These are phyloP conservation scores for Ilyonectria destructans DNA, from an alignment of 2,329 filamentous ascomycete genomes.

Conservation along the genomic window DNA sequence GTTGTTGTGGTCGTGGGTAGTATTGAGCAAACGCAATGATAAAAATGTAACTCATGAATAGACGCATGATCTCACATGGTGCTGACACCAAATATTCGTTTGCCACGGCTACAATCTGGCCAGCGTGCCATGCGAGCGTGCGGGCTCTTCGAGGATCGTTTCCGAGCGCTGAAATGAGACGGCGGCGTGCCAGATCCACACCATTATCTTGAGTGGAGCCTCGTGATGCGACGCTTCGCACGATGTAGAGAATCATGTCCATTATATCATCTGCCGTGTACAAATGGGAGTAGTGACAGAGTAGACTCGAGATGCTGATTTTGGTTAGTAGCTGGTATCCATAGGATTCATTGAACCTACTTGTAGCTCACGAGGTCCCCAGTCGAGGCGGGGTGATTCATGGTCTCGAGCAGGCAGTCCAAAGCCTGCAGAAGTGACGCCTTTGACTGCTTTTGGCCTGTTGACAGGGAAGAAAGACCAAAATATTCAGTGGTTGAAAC, in stretches of 20 bases:
- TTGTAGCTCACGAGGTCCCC: conserved; percentile 52
- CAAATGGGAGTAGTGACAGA: conserved; percentile 52
- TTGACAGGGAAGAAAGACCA: conserved; percentile 46
- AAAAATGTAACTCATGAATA: conserved; percentile 54
- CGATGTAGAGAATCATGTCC: conserved; percentile 51
- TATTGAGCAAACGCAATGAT: conserved; percentile 49
- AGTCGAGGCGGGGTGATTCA: conserved; percentile 43
- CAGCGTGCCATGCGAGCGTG: conserved; percentile 50
- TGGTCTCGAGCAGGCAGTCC: conserved; percentile 40
- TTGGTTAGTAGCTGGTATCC: conserved; percentile 13
- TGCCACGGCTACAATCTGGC: conserved; percentile 51
- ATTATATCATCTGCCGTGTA: conserved; percentile 48
- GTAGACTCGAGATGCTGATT: conserved; percentile 46
- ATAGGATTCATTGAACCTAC: conserved; percentile 32
- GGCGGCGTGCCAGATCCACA: conserved; percentile 44
- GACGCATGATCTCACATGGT: conserved; percentile 52
- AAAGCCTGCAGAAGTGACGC: conserved; percentile 39
- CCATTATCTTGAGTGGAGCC: conserved; percentile 34
- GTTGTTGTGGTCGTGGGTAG: conserved; percentile 28
- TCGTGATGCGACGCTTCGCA: conserved; percentile 45
- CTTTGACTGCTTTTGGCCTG: conserved; percentile 46
- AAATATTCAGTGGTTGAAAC: conserved; percentile 47
- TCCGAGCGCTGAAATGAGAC: conserved; percentile 42
- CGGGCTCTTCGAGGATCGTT: conserved; percentile 41
- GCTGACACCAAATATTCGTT: conserved; percentile 51